A percentile compares a stretch with the other conserved stretches of the same genome.
Evolutionary conservation across 202 grass and related monocot genomes (phyloP).

Genomic region (Carex sylvatica): DNA sequence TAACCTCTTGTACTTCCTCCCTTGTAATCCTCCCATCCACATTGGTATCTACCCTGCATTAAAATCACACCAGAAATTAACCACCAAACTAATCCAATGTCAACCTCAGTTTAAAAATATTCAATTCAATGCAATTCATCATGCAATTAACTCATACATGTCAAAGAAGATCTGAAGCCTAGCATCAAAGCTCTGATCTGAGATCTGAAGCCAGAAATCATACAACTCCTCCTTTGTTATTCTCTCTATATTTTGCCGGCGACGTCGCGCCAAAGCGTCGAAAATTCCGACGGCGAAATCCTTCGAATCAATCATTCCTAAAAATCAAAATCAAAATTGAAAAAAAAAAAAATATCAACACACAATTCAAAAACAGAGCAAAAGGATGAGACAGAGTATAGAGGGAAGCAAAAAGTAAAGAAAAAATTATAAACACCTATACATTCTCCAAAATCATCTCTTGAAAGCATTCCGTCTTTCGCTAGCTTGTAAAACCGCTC

Average conservation of each 20-base stretch:
- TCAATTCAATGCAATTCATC: background rate
- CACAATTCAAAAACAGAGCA: background rate
- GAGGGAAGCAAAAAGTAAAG: background rate
- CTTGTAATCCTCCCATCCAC: conserved; percentile 99
- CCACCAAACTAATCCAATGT: conserved; percentile 32
- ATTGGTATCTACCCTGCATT: conserved; percentile 97
- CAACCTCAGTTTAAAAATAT: background rate
- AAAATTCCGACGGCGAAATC: conserved; percentile 92
- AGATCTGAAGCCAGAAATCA: conserved; percentile 99
- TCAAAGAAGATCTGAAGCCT: conserved; percentile 99
- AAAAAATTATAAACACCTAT: conserved; percentile 51
- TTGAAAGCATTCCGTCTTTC: conserved; percentile 71
- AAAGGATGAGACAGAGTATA: background rate
- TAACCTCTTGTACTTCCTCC: conserved; percentile 98
- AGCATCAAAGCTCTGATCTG: conserved; percentile 97
- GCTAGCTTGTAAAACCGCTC: conserved; percentile 62
- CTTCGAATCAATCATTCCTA: conserved; percentile 96
- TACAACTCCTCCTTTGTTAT: conserved; percentile 94
- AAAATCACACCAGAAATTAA: conserved; percentile 29
- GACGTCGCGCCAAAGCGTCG: conserved; percentile 77
- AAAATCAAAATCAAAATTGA: background rate
- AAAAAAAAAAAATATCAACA: background rate
- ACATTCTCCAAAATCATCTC: conserved; percentile 97
- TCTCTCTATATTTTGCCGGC: conserved; percentile 68
- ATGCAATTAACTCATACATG: conserved; percentile 49